Percentiles rank a stretch among this genome's conserved stretches.
phyloP scores from a whole-genome alignment of 2,329 filamentous ascomycete species.

The Pseudogymnoascus sp. region DNA sequence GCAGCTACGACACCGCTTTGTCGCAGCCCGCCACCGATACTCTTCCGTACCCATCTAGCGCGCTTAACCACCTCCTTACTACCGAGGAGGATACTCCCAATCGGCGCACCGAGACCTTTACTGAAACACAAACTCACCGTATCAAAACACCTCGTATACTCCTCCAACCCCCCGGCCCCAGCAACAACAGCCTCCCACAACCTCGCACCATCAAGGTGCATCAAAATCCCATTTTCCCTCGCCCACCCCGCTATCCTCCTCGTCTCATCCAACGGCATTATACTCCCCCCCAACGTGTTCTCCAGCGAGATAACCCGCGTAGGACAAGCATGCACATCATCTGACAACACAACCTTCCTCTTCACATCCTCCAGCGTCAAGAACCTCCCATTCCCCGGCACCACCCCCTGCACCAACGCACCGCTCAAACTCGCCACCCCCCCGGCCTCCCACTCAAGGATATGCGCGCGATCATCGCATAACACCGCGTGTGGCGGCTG shows the following conservation, averaged over 20 bases:
- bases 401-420: slow-evolving; percentile 60
- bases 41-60: slow-evolving; percentile 69
- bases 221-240: slow-evolving; percentile 52
- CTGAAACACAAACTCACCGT: slow-evolving; percentile 72
- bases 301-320: slow-evolving; percentile 78
- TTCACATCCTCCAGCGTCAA: slow-evolving; percentile 50
- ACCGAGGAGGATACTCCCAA: slow-evolving; percentile 68
- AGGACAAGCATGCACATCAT: slow-evolving; percentile 72
- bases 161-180: slow-evolving; percentile 58
- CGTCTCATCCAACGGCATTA: slow-evolving; percentile 70
- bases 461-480: slow-evolving; percentile 72
- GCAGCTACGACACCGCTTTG: slow-evolving; percentile 73
- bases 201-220: slow-evolving; percentile 75
- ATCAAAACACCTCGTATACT: slow-evolving; percentile 65
- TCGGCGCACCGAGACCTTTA: slow-evolving; percentile 75
- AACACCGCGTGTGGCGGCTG: slow-evolving; percentile 77
- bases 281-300: slow-evolving; percentile 73
- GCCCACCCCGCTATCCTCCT: slow-evolving; percentile 66
- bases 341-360: slow-evolving; percentile 53
- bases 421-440: slow-evolving; percentile 65
- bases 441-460: slow-evolving; percentile 61
- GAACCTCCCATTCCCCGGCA: slow-evolving; percentile 64
- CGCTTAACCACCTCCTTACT: slow-evolving; percentile 39
- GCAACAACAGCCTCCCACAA: slow-evolving; percentile 75
- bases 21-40: slow-evolving; percentile 70